Evolutionary conservation across 208 protist species (phyloP).

Genomic region (Acanthamoeba royreba): DNA sequence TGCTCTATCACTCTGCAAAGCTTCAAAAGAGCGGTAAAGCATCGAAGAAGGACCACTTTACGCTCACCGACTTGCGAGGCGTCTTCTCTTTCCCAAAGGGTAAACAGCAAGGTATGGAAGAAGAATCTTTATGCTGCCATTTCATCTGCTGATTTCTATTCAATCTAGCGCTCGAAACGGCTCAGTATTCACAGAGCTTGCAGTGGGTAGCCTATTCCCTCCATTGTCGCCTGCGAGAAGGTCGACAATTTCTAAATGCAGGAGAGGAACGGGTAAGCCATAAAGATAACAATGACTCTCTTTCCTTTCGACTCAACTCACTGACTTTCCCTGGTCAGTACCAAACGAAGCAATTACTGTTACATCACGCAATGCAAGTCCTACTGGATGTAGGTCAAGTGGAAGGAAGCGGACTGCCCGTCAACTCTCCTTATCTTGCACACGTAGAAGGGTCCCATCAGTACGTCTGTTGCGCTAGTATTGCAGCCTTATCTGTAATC

Average conservation of each 20-base stretch:
- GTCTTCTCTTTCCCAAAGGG: background rate
- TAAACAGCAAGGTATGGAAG: background rate
- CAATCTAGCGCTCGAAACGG: background rate
- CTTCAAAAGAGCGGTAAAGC: background rate
- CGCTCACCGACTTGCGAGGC: background rate
- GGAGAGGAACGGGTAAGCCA: background rate
- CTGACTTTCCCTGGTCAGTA: background rate
- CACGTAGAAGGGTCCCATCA: background rate
- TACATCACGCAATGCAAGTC: background rate
- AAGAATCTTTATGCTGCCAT: background rate
- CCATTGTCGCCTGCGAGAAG: background rate
- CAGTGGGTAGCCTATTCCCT: background rate
- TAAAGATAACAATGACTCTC: background rate
- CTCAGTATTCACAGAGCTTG: background rate
- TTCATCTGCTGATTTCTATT: background rate
- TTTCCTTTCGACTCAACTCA: background rate
- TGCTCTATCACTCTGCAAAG: background rate
- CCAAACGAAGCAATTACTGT: background rate
- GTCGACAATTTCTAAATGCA: background rate
- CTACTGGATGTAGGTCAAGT: background rate
- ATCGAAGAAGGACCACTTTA: slow-evolving; percentile 1
- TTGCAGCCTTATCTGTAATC: background rate
- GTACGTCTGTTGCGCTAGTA: background rate
- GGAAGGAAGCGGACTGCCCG: background rate
- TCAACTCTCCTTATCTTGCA: background rate